These are phyloP conservation scores for Hortaea werneckii DNA, from an alignment of 2,329 filamentous ascomycete species.

Conservation along the genomic window DNA sequence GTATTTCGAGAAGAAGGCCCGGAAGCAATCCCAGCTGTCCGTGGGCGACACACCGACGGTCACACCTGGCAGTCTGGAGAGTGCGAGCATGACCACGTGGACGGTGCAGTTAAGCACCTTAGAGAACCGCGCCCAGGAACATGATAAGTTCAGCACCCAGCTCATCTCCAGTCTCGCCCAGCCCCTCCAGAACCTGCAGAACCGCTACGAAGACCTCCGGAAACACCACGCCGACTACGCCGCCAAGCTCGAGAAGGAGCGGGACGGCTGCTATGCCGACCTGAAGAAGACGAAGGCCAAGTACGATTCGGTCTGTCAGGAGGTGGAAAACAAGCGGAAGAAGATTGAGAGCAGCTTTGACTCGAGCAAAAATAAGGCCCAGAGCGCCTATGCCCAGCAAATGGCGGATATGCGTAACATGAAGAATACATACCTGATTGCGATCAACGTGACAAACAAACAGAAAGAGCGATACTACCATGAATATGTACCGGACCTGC, in stretches of 20 bases:
- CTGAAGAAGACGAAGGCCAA: constrained; percentile 84
- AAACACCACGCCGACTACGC: constrained; percentile 87
- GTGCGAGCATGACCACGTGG: constrained; percentile 95
- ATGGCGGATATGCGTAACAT: constrained; percentile 90
- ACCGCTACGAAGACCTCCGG: constrained; percentile 79
- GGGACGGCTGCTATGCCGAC: constrained; percentile 73
- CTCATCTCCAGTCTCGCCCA: constrained; percentile 74
- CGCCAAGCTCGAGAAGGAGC: constrained; percentile 77
- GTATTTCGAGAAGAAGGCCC: constrained; percentile 94
- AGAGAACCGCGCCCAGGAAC: constrained; percentile 77
- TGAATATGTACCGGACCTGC: constrained; percentile 85
- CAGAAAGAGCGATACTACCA: constrained; percentile 97
- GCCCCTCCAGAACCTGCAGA: constrained; percentile 64
- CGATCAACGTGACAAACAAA: constrained; percentile 94
- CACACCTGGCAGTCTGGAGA: constrained; percentile 91
- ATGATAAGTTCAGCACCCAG: constrained; percentile 73
- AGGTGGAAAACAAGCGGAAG: constrained; percentile 87
- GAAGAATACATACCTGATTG: constrained; percentile 96
- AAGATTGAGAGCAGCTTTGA: constrained; percentile 93
- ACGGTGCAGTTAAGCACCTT: constrained; percentile 84
- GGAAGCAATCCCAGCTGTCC: constrained; percentile 75
- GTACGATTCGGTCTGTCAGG: constrained; percentile 87
- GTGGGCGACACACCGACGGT: constrained; percentile 88
- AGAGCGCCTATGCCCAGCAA: constrained; percentile 85
- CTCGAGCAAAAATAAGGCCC: constrained; percentile 72